Conservation (phyloP, 371 early-diverging fungal genomes). For the Massospora cicadina region DNA sequence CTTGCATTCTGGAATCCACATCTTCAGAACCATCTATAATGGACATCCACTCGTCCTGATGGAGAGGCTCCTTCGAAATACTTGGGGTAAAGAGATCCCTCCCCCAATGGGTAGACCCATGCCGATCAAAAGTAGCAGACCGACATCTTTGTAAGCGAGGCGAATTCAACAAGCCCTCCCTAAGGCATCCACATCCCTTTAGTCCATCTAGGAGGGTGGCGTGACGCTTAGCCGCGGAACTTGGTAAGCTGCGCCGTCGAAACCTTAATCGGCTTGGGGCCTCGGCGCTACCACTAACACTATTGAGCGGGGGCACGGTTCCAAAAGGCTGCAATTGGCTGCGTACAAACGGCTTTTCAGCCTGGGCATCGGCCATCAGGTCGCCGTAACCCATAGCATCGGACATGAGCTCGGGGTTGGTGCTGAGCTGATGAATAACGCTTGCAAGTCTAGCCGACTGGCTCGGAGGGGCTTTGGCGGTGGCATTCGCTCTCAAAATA, state of each 20-base stretch:
- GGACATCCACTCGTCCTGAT: not conserved
- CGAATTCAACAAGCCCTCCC: not conserved
- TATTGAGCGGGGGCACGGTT: not conserved
- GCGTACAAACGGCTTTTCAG: not conserved
- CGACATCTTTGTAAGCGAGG: not conserved
- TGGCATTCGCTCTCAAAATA: not conserved
- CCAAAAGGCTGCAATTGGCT: not conserved
- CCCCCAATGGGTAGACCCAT: not conserved
- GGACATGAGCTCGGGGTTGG: not conserved
- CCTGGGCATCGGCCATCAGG: not conserved
- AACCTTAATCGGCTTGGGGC: not conserved
- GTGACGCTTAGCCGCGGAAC: not conserved
- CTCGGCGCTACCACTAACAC: not conserved
- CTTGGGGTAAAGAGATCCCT: not conserved
- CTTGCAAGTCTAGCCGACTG: not conserved
- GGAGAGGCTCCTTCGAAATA: not conserved
- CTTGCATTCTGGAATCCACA: not conserved
- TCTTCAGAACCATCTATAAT: not conserved
- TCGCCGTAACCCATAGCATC: slow-evolving; percentile 5
- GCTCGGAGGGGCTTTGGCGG: not conserved
- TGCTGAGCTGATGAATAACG: slow-evolving; percentile 4
- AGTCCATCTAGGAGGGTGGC: not conserved
- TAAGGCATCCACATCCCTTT: not conserved
- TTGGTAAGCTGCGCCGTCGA: not conserved
- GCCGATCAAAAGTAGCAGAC: not conserved